phyloP scores from a whole-genome alignment of 2,329 filamentous ascomycete species.

The Calcarisporium arbuscula region DNA sequence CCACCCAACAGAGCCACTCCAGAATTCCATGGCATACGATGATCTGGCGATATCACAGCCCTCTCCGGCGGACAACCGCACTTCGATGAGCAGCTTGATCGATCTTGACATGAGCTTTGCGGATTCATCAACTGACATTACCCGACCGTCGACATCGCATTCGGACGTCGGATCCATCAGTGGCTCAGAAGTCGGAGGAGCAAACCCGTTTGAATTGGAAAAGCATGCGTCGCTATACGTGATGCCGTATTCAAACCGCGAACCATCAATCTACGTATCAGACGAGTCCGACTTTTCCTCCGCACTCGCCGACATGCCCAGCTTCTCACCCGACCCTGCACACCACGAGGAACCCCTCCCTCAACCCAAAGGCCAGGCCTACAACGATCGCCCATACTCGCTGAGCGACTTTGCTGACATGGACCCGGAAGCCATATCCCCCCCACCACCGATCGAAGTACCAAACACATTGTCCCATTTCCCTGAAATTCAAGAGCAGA shows the following conservation, averaged over 20 bases:
- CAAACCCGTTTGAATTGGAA: conserved; percentile 57
- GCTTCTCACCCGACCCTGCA: conserved; percentile 10
- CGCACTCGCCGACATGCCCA: conserved; percentile 23
- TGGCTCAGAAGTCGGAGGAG: conserved; percentile 48
- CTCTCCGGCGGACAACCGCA: conserved; percentile 29
- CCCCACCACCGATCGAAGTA: conserved; percentile 22
- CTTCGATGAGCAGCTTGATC: conserved; percentile 41
- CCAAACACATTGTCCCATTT: conserved; percentile 13
- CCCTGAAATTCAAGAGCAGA: conserved; percentile 12
- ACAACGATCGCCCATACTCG: conserved; percentile 26
- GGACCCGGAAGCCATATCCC: conserved; percentile 29
- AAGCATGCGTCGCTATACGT: conserved; percentile 53
- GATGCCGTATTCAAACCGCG: conserved; percentile 34
- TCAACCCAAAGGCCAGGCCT: conserved; percentile 8
- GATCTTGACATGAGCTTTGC: conserved; percentile 50
- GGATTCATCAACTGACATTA: conserved; percentile 42
- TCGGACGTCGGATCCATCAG: conserved; percentile 51
- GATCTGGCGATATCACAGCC: conserved; percentile 33
- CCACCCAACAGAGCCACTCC: conserved; percentile 44
- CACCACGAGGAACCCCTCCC: conserved; percentile 11
- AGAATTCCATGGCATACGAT: conserved; percentile 33
- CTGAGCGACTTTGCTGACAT: conserved; percentile 35
- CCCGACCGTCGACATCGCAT: conserved; percentile 52
- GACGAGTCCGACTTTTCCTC: conserved; percentile 48
- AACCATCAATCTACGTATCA: conserved; percentile 55